Base-by-base conservation (phyloP, 2,329 filamentous ascomycete genomes). In the Akanthomyces dipterigenus region DNA sequence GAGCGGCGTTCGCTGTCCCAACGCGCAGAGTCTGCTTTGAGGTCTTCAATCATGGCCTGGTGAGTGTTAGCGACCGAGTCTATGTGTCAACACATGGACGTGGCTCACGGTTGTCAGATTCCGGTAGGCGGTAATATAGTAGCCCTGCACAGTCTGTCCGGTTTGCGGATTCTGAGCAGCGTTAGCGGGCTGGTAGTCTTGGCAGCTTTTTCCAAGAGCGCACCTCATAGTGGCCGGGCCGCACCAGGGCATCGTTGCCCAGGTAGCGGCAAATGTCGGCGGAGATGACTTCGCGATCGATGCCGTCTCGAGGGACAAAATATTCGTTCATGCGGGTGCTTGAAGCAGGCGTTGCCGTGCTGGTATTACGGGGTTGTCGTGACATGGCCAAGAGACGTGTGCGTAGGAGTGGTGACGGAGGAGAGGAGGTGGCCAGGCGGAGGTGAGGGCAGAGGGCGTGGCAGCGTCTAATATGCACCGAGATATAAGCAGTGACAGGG, bases 181-280 rank as follows among this genome's bases (percentile, higher is more conserved):
- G 26, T 63, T 14, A 55, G 40, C 22, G 31, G 18, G 38, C 26
- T 61, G 50, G 42, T 45, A 18, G 24, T 57, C 42, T 28, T 26
- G 58, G 38, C 38, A 62, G 53, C 38, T 20, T 31, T 16, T 48
- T 28, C 31, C 18, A 24, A 66, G 67, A 68, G 72, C 80, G 68
- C 82, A 91, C 88, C 82, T 89, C 85, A 75, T 89, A 88, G 68
- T 83, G 85, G 69, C 87, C 88, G 63, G 88, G 89, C 70, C 87
- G 87, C 71, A 91, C 89, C 69, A 90, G 82, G 67, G 89, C 89
- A 79, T 93, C 89, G 74, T 91, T 91, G 70, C 89, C 89, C 67
- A 93, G 82, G 73, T 91, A 93, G 71, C 89, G 88, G 78, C 89
- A 92, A 67, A 93, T 91, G 73, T 93, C 89, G 72, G 88, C 87